phyloP scores from a whole-genome alignment of 805 yeast species.

The Myxozyma melibiosi region DNA sequence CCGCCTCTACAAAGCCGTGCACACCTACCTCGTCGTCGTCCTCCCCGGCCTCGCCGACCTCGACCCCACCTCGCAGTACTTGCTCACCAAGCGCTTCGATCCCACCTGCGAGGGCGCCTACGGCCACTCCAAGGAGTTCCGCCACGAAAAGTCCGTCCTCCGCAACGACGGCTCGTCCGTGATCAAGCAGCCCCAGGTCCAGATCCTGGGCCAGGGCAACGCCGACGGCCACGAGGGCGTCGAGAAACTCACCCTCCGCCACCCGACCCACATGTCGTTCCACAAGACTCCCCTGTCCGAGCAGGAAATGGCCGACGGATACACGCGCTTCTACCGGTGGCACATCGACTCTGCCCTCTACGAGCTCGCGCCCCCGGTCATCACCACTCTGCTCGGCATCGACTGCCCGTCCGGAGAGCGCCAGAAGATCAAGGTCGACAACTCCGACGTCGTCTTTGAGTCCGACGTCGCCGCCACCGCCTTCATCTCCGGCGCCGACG shows the following conservation, averaged over 20 bases:
- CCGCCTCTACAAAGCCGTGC: slow-evolving; percentile 62
- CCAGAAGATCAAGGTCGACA: slow-evolving; percentile 65
- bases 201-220: slow-evolving; percentile 81
- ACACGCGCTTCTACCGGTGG: slow-evolving; percentile 89
- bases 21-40: slow-evolving; percentile 69
- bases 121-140: slow-evolving; percentile 82
- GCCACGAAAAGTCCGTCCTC: slow-evolving; percentile 66
- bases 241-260: slow-evolving; percentile 63
- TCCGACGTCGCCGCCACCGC: slow-evolving; percentile 87
- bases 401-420: slow-evolving; percentile 65
- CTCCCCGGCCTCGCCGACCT: slow-evolving; percentile 72
- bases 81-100: slow-evolving; percentile 75
- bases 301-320: slow-evolving; percentile 61
- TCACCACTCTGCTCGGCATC: slow-evolving; percentile 81
- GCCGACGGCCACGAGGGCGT: slow-evolving; percentile 59
- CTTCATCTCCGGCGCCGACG: slow-evolving; percentile 80
- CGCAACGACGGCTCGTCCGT: slow-evolving; percentile 80
- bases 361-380: slow-evolving; percentile 82
- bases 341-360: slow-evolving; percentile 90
- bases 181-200: slow-evolving; percentile 85
- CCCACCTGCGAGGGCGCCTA: slow-evolving; percentile 69
- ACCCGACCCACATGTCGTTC: slow-evolving; percentile 82
- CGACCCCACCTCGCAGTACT: slow-evolving; percentile 73
- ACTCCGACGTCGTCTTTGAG: slow-evolving; percentile 62
- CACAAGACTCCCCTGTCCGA: slow-evolving; percentile 67